Evolutionary conservation across 2,329 filamentous ascomycete species (phyloP).

Genomic region (Xylariales sp.): DNA sequence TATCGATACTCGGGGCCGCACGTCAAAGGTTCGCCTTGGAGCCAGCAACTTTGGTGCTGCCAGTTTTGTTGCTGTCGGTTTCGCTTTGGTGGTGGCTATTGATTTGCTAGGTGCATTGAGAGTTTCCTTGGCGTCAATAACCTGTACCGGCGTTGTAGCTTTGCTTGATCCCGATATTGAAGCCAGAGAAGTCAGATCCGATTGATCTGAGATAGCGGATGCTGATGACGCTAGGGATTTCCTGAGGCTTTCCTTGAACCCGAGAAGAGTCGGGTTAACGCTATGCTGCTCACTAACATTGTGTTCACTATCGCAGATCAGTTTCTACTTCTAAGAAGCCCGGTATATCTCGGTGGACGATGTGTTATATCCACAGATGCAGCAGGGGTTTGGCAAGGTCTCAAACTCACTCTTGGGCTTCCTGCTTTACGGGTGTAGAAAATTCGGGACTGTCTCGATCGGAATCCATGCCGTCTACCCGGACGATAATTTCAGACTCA

Average conservation of each 20-base stretch:
- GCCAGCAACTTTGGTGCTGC: conserved; percentile 27
- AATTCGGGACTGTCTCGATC: conserved; percentile 14
- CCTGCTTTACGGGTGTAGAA: conserved; percentile 12
- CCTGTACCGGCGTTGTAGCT: conserved; percentile 56
- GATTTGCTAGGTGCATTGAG: too few relatives aligned
- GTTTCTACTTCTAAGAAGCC: too few relatives aligned
- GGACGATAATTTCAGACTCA: conserved; percentile 26
- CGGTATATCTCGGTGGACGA: too few relatives aligned
- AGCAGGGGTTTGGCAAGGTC: too few relatives aligned
- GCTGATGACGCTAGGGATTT: conserved; percentile 50
- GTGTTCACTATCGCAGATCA: not conserved
- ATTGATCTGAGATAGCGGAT: conserved; percentile 48
- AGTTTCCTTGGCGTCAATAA: conserved; percentile 32
- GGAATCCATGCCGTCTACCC: conserved; percentile 22
- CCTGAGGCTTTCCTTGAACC: conserved; percentile 16
- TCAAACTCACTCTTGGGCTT: conserved; percentile 21
- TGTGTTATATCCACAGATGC: too few relatives aligned
- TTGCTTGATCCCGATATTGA: conserved; percentile 54
- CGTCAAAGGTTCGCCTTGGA: conserved; percentile 47
- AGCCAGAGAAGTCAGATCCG: conserved; percentile 50
- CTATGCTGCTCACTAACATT: conserved; percentile 17
- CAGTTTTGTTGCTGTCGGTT: conserved; percentile 16
- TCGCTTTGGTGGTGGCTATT: too few relatives aligned
- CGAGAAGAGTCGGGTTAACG: conserved; percentile 25
- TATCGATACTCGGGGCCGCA: conserved; percentile 77